These are phyloP conservation scores for Ustilago crameri DNA, from an alignment of 1,284 basidiomycete genomes.

Conservation along the genomic window DNA sequence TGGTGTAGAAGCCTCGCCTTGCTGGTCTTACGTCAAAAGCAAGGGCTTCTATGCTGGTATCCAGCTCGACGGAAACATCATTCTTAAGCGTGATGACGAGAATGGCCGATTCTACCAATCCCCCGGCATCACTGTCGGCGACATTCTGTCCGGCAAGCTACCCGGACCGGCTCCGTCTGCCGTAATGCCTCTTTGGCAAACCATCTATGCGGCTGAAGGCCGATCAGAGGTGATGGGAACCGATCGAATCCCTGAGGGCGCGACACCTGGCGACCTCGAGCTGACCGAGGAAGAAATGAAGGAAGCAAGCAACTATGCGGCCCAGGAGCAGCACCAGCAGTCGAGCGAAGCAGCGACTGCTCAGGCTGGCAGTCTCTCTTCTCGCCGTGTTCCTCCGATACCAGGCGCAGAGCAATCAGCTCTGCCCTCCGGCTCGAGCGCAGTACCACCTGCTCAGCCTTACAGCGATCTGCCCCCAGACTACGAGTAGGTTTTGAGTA, in stretches of 20 bases:
- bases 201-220: slow-evolving; percentile 62
- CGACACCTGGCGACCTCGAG: slow-evolving; percentile 56
- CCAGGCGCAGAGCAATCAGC: not conserved
- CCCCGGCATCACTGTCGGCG: slow-evolving; percentile 42
- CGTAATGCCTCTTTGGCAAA: slow-evolving; percentile 60
- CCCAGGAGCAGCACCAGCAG: slow-evolving; percentile 25
- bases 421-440: slow-evolving; percentile 4
- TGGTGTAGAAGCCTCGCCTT: slow-evolving; percentile 54
- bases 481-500: slow-evolving; percentile 27
- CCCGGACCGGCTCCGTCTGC: slow-evolving; percentile 35
- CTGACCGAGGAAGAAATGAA: slow-evolving; percentile 53
- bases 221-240: slow-evolving; percentile 55
- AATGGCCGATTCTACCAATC: slow-evolving; percentile 60
- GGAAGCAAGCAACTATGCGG: slow-evolving; percentile 32
- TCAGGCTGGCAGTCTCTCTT: slow-evolving; percentile 18
- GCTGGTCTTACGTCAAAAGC: slow-evolving; percentile 68
- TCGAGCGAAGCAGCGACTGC: slow-evolving; percentile 3
- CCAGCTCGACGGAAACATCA: slow-evolving; percentile 66
- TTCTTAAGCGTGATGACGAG: slow-evolving; percentile 59
- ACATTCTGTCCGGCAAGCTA: slow-evolving; percentile 54
- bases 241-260: slow-evolving; percentile 53
- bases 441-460: not conserved
- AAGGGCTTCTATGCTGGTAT: slow-evolving; percentile 67
- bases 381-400: slow-evolving; percentile 18
- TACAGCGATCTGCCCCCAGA: slow-evolving; percentile 48